These are phyloP conservation scores for Histomonas meleagridis DNA, from an alignment of 208 protist species.

Conservation along the genomic window DNA sequence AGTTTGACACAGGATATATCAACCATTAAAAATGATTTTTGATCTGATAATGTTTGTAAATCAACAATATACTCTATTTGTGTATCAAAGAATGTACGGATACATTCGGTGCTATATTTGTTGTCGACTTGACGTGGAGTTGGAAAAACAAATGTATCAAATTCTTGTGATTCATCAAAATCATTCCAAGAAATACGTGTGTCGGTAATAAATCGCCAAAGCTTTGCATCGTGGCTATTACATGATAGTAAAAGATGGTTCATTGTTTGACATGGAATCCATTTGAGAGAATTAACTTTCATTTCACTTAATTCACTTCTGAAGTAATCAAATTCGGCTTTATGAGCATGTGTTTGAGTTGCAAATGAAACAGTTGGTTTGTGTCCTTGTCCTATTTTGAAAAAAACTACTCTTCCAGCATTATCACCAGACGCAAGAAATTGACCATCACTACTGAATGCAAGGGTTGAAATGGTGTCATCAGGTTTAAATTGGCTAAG, in stretches of 20 bases:
- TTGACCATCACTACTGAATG: not conserved
- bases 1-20: constrained; percentile 7
- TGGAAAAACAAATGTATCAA: not conserved
- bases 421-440: not conserved
- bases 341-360: not conserved
- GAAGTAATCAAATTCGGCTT: constrained; percentile 2
- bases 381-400: not conserved
- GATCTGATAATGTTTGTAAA: not conserved
- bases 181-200: not conserved
- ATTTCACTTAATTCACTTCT: not conserved
- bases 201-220: not conserved
- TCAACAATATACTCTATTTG: constrained; percentile 20
- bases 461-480: not conserved
- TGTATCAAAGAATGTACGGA: not conserved
- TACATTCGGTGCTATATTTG: not conserved
- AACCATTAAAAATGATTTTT: not conserved
- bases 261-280: not conserved
- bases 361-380: not conserved
- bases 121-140: not conserved
- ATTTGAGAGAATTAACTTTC: constrained; percentile 20
- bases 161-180: not conserved
- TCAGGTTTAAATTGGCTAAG: not conserved
- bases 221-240: constrained; percentile 17
- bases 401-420: constrained; percentile 1
- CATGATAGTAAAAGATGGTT: not conserved